Base-by-base conservation (phyloP, 108 stramenopile species). In the Schizochytrium sp. region DNA sequence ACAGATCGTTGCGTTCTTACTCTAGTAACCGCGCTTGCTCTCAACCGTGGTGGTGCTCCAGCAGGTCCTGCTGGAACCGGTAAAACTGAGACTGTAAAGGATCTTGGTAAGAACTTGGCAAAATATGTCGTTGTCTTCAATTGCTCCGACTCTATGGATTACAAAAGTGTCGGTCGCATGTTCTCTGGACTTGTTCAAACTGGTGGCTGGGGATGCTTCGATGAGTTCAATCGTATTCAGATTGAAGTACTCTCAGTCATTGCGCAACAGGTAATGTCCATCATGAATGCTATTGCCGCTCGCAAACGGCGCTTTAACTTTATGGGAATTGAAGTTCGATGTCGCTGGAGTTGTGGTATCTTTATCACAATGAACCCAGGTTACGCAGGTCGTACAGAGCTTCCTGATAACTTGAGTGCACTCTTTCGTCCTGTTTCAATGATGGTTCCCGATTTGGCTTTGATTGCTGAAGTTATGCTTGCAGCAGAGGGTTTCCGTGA, bases 331-430 rank as follows among this genome's bases (percentile, higher is more conserved):
- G 57, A 61, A 28, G 94, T 95, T 64, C 89, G 59, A 42, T 94
- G 94, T 89, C 64, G 93, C 64, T 91, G 49, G 53, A 92, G 92
- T 61, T 94, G 93, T 53, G 95, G 95, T 47, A 94, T 95, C 64
- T 94, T 95, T 56, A 94, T 95, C 89, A 95, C 95, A 57, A 95
- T 95, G 95, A 95, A 95, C 91, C 95, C 95, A 17, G 95, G 95
- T 4, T 94, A 94, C 73, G 94, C 94, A 4, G 94, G 95, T 10
- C 93, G 95, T 28, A 95, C 94, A 5, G 95, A 94, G 87, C 92
- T 95, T 3, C 95, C 95, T 10, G 95, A 95, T 88, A 95, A 95
- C 72, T 89, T 95, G 57, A 94, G 94, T 91, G 93, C 93, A 3
- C 88, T 94, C 42, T 94, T 95, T 91, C 61, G 95, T 3, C 95